Base-by-base conservation (phyloP, 2,329 filamentous ascomycete genomes). In the Knufia petricola region DNA sequence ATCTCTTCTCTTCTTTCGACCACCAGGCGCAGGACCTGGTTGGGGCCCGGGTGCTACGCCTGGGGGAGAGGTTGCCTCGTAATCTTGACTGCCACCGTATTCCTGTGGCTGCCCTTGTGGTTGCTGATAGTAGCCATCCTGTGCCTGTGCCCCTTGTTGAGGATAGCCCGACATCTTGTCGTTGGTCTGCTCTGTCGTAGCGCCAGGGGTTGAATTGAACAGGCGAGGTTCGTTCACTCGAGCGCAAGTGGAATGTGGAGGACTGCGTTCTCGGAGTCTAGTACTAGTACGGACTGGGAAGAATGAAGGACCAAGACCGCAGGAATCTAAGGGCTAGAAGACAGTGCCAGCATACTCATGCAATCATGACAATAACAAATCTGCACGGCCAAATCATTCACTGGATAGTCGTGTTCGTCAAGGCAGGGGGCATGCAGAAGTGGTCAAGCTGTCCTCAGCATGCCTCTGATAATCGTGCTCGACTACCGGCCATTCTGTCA, bases 1-100 rank as follows among this genome's bases (percentile, higher is more conserved):
- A 50, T 85, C 84, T 73, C 88, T 79, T 78, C 94, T 95, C 79
- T 95, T 95, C 73, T 60, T 65, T 37, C 65, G 65, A 50, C 60
- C 67, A 50, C 60, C 67, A 49, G 57, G 57, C 44, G 56, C 45
- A 9, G 52, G 55, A 15, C 55, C 59, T 34, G 52, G 54, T n/a
- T 50, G 31, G 45, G 46, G 48, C n/a, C 46, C 50, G 44, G 50
- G 45, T 4, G 21, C 46, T 41, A 48, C 46, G 7, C 46, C 46
- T n/a, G 46, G 46, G 32, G 46, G 46, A 17, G 46, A 41, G 8
- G 60, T 61, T 40, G 62, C 62, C 55, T 64, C 67, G 61, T 54
- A 61, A 50, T 61, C 60, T 46, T 65, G 62, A 43, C 67, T 64
- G 51, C 66, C 63, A 28, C 12, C 6, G 26, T 28, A 28, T 6